A percentile compares a stretch with the other conserved stretches of the same genome.
These are phyloP conservation scores for Euphorbia celastroides DNA, from an alignment of 441 rosid species.

Conservation along the genomic window DNA sequence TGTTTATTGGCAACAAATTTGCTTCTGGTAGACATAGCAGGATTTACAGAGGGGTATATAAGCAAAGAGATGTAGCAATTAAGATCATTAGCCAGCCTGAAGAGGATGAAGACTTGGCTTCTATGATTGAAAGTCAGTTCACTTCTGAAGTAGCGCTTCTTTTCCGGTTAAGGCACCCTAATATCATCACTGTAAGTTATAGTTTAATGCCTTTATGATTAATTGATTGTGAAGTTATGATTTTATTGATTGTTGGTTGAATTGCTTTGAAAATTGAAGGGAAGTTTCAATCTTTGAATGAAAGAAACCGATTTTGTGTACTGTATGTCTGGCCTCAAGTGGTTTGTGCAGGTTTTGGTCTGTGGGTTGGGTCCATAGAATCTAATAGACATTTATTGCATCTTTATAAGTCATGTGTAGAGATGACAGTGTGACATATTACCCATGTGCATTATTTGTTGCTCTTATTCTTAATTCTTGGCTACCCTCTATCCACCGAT, in stretches of 20 bases:
- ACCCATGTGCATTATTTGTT: conserved; percentile 42
- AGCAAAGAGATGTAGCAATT: conserved; percentile 67
- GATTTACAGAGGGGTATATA: conserved; percentile 69
- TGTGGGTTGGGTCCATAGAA: conserved; percentile 18
- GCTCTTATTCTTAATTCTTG: conserved; percentile 11
- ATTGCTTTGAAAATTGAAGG: neutral
- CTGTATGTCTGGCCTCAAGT: conserved; percentile 5
- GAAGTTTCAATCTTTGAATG: conserved; percentile 12
- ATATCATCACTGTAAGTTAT: conserved; percentile 59
- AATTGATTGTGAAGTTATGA: neutral
- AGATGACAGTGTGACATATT: conserved; percentile 14
- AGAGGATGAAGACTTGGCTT: conserved; percentile 63
- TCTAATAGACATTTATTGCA: conserved; percentile 27
- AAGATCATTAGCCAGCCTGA: conserved; percentile 70
- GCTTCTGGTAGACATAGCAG: conserved; percentile 77
- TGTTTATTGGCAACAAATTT: conserved; percentile 61
- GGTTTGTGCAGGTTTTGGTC: conserved; percentile 15
- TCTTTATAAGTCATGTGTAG: conserved; percentile 17
- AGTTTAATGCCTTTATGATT: neutral
- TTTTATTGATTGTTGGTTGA: neutral
- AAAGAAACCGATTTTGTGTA: conserved; percentile 16
- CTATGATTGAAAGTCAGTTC: conserved; percentile 57
- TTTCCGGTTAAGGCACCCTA: conserved; percentile 52
- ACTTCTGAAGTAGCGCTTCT: conserved; percentile 67
- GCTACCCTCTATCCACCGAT: too few species aligned